phyloP scores from a whole-genome alignment of 2,329 filamentous ascomycete species.

The Sporothrix mexicana region DNA sequence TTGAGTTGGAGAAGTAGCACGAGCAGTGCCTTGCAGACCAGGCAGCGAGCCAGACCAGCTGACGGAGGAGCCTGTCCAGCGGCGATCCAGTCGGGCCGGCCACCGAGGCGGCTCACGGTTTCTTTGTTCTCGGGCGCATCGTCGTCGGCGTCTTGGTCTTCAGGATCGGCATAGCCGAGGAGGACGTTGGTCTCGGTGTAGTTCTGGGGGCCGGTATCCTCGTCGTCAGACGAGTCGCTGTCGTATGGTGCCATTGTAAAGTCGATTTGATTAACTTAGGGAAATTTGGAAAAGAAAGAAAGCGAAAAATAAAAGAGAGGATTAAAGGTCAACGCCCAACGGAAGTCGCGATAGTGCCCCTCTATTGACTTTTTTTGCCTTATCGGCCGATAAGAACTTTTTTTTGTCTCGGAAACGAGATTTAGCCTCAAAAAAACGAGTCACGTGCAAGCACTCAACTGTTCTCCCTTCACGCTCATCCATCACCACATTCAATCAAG shows the following conservation, averaged over 20 bases:
- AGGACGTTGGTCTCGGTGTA: constrained; percentile 86
- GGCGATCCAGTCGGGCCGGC: constrained; percentile 84
- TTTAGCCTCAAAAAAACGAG: background rate
- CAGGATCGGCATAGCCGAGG: constrained; percentile 79
- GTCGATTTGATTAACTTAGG: background rate
- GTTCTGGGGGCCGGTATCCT: constrained; percentile 56
- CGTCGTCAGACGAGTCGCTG: constrained; percentile 80
- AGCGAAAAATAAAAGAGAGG: background rate
- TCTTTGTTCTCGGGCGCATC: constrained; percentile 55
- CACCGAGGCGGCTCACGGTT: constrained; percentile 85
- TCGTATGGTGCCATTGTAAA: constrained; percentile 75
- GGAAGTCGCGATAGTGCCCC: background rate
- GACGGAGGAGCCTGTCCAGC: constrained; percentile 70
- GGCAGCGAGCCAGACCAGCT: constrained; percentile 80
- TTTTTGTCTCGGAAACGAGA: background rate
- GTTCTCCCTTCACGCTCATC: too few relatives aligned
- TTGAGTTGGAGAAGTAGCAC: constrained; percentile 88
- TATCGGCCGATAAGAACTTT: constrained; percentile 25
- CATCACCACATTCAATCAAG: too few relatives aligned
- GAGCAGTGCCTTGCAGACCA: constrained; percentile 83
- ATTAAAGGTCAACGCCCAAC: background rate
- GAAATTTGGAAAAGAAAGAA: background rate
- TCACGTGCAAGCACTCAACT: background rate
- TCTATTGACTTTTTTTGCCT: constrained; percentile 28
- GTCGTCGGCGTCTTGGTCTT: constrained; percentile 30